Percentiles rank a stretch among this genome's conserved stretches.
phyloP scores from a whole-genome alignment of 2,329 filamentous ascomycete genomes.

The Ophiostoma sp. region DNA sequence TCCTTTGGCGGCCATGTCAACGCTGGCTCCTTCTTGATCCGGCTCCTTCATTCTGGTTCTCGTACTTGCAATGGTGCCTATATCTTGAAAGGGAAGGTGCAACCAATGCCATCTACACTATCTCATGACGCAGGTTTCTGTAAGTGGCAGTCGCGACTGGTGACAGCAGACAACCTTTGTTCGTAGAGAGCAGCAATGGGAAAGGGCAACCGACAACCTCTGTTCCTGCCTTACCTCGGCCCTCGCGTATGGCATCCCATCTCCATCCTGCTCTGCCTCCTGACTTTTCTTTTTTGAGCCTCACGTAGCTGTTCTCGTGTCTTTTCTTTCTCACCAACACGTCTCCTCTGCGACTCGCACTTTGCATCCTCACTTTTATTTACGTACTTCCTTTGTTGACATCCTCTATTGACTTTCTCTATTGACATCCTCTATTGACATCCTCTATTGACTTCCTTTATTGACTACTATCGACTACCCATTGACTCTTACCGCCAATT shows the following conservation, averaged over 20 bases:
- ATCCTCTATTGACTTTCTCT: neutral
- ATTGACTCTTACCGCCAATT: slow-evolving; percentile 9
- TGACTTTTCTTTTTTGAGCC: neutral
- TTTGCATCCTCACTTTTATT: neutral
- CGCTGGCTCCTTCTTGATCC: neutral
- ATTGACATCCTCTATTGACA: neutral
- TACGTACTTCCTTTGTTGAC: neutral
- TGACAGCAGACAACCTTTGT: too few species aligned
- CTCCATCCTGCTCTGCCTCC: neutral
- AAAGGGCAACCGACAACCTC: neutral
- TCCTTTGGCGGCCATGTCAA: neutral
- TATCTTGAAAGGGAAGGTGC: neutral
- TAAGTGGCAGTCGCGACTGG: neutral
- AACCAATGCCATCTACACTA: neutral
- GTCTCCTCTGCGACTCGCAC: slow-evolving; percentile 8
- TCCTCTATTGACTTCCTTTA: neutral
- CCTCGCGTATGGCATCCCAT: neutral
- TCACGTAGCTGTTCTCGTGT: neutral
- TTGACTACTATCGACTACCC: neutral
- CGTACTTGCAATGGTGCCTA: neutral
- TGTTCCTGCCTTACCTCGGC: neutral
- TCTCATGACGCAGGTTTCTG: neutral
- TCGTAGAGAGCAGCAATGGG: neutral
- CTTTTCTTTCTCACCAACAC: neutral
- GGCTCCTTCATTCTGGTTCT: neutral